Evolutionary conservation across 1,284 basidiomycete species (phyloP).

Genomic region (Cutaneotrichosporon sp.): DNA sequence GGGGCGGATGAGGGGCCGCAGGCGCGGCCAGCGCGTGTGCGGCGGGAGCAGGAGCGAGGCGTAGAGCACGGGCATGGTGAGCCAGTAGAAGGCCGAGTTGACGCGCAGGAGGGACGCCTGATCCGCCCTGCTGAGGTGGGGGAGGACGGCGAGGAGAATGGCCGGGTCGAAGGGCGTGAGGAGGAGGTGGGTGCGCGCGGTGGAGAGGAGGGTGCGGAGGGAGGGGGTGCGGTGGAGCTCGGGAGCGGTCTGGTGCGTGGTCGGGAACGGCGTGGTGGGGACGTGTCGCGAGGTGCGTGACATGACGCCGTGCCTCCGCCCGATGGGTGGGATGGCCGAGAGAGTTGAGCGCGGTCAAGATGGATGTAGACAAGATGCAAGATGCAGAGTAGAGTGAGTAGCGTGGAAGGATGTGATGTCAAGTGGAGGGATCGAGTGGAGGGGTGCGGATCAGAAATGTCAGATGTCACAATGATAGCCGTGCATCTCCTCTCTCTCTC

Average conservation of each 20-base stretch:
- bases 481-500: too few species aligned
- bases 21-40: neutral
- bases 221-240: neutral
- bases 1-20: neutral
- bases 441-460: too few species aligned
- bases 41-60: neutral
- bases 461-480: too few species aligned
- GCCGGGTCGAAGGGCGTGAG: neutral
- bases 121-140: neutral
- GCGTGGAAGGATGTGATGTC: too few species aligned
- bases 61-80: neutral
- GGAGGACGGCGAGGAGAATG: neutral
- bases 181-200: neutral
- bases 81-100: constrained; percentile 8
- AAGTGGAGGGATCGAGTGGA: too few species aligned
- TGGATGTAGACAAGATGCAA: too few species aligned
- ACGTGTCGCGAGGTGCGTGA: neutral
- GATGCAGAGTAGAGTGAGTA: too few species aligned
- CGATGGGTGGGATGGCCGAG: too few species aligned
- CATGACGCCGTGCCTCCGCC: neutral
- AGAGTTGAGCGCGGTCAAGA: too few species aligned
- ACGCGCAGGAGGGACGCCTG: neutral
- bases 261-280: neutral
- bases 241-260: neutral
- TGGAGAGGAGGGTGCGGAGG: neutral